These are phyloP conservation scores for Meyerozyma athensensis DNA, from an alignment of 1,139 yeast genomes.

Conservation along the genomic window DNA sequence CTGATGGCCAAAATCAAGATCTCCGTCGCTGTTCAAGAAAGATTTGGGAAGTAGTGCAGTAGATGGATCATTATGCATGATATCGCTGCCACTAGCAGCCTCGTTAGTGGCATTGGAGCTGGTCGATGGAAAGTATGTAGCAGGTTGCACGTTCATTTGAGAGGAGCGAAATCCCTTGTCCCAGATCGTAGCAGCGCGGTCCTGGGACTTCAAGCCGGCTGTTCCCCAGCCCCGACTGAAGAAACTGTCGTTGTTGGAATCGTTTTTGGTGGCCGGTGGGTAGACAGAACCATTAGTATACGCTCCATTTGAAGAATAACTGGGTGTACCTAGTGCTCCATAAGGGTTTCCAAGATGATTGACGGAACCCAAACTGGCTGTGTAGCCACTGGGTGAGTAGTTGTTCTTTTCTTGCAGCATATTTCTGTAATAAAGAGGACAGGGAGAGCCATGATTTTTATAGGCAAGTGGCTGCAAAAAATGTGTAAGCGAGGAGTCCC, in stretches of 20 bases:
- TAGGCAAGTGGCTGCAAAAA: not conserved
- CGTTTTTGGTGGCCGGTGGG: conserved; percentile 5
- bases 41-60: conserved; percentile 1
- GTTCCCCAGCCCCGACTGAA: not conserved
- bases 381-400: not conserved
- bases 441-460: not conserved
- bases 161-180: not conserved
- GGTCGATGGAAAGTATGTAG: conserved; percentile 23
- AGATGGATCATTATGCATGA: conserved; percentile 1
- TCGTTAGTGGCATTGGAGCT: conserved; percentile 5
- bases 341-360: too few relatives aligned
- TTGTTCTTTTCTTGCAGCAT: not conserved
- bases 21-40: conserved; percentile 1
- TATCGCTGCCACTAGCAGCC: conserved; percentile 3
- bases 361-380: not conserved
- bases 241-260: not conserved
- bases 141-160: conserved; percentile 24
- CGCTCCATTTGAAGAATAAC: not conserved
- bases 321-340: too few relatives aligned
- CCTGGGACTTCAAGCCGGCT: not conserved
- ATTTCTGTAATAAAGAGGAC: not conserved
- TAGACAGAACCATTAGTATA: conserved; percentile 4
- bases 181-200: not conserved
- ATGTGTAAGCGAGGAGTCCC: not conserved
- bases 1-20: not conserved